A percentile compares a stretch with the other conserved stretches of the same genome.
Evolutionary conservation across 768 basidiomycete species (phyloP).

Genomic region (Amanita inopinata): DNA sequence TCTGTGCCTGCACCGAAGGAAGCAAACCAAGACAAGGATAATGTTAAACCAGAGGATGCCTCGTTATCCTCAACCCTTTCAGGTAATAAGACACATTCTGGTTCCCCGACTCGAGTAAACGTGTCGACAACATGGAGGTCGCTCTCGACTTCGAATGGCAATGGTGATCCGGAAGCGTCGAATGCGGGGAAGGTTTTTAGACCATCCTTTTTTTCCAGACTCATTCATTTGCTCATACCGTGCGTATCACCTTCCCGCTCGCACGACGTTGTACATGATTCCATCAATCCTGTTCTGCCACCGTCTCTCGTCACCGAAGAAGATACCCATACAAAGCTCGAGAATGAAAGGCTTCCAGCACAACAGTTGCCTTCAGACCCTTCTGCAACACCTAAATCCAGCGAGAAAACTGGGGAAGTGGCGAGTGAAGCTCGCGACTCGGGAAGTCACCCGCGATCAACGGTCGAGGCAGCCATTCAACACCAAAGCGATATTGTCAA

Average conservation of each 20-base stretch:
- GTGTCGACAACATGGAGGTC: slow-evolving; percentile 13
- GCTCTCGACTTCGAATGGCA: slow-evolving; percentile 15
- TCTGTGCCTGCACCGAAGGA: neutral
- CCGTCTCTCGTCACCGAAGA: slow-evolving; percentile 8
- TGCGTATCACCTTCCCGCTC: slow-evolving; percentile 53
- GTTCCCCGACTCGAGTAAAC: slow-evolving; percentile 9
- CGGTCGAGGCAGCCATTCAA: neutral
- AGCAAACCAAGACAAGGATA: slow-evolving; percentile 6
- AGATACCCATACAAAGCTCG: slow-evolving; percentile 8
- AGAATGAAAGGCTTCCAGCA: slow-evolving; percentile 10
- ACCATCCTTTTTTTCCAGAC: slow-evolving; percentile 48
- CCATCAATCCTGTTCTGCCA: slow-evolving; percentile 14
- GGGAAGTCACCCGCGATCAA: neutral
- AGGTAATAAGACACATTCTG: slow-evolving; percentile 12
- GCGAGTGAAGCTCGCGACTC: neutral
- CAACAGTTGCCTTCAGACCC: neutral
- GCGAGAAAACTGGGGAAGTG: neutral
- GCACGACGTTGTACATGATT: slow-evolving; percentile 27
- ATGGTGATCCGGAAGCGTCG: slow-evolving; percentile 12
- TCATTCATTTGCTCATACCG: slow-evolving; percentile 55
- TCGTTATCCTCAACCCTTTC: slow-evolving; percentile 18
- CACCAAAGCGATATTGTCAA: slow-evolving; percentile 22
- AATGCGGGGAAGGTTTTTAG: slow-evolving; percentile 20
- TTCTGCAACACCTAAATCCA: neutral
- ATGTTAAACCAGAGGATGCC: slow-evolving; percentile 18